phyloP scores from a whole-genome alignment of 495 filamentous ascomycete species.

The Pyrenula aspistea region DNA sequence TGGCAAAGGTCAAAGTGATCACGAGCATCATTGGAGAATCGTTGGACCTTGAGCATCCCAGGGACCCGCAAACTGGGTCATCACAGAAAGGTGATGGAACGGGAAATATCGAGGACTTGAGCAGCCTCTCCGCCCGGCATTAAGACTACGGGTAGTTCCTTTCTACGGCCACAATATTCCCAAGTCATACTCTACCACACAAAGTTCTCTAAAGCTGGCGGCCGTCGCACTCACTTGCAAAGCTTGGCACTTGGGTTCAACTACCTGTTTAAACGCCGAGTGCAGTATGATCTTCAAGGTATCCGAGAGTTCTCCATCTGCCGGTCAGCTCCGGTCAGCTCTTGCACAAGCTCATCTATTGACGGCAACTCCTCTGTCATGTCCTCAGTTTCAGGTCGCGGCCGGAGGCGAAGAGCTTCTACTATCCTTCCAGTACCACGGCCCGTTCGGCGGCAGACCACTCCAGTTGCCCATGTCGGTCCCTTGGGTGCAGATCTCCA shows the following conservation, averaged over 20 bases:
- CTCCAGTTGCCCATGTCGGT: neutral
- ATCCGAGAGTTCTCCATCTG: too few species aligned
- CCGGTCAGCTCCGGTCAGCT: too few species aligned
- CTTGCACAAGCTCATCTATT: too few species aligned
- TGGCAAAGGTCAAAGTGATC: constrained; percentile 71
- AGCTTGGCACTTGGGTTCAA: too few species aligned
- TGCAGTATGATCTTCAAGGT: too few species aligned
- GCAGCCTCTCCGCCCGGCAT: constrained; percentile 30
- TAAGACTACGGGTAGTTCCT: too few species aligned
- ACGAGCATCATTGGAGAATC: constrained; percentile 57
- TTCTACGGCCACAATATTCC: too few species aligned
- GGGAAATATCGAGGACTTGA: constrained; percentile 45
- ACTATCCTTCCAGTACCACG: neutral
- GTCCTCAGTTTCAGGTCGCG: neutral
- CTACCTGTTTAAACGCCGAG: too few species aligned
- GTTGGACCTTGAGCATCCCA: constrained; percentile 17
- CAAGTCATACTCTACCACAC: too few species aligned
- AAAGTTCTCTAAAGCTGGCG: too few species aligned
- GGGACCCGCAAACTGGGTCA: constrained; percentile 15
- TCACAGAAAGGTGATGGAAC: constrained; percentile 25
- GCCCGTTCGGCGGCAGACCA: neutral
- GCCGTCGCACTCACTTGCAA: too few species aligned
- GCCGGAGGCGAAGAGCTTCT: neutral
- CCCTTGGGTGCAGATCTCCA: neutral
- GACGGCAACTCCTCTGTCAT: too few species aligned